phyloP scores from a whole-genome alignment of 257 asterid genomes.

The Nicotiana sylvestris region DNA sequence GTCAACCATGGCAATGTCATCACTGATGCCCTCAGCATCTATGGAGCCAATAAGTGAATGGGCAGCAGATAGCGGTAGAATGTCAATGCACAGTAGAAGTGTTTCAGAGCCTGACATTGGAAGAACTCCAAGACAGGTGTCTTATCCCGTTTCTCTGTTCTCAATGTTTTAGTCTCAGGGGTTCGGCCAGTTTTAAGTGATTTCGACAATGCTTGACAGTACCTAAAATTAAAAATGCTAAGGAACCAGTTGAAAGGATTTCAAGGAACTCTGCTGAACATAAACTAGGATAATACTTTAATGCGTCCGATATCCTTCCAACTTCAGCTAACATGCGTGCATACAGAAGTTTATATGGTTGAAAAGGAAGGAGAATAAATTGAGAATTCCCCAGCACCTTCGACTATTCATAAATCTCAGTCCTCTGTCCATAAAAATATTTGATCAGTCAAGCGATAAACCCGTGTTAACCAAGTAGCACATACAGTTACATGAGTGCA shows the following conservation, averaged over 20 bases:
- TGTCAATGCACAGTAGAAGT: constrained; percentile 72
- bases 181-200: constrained; percentile 81
- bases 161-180: constrained; percentile 70
- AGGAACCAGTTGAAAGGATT: constrained; percentile 13
- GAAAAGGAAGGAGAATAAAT: constrained; percentile 83
- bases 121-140: constrained; percentile 90
- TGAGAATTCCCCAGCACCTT: constrained; percentile 93
- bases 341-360: constrained; percentile 87
- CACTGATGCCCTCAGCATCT: constrained; percentile 76
- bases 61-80: constrained; percentile 51
- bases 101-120: constrained; percentile 97
- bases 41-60: constrained; percentile 61
- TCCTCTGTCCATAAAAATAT: constrained; percentile 57
- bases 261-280: background rate
- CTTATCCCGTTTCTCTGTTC: constrained; percentile 23
- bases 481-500: background rate
- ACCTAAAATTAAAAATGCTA: constrained; percentile 43
- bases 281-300: constrained; percentile 42
- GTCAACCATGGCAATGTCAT: constrained; percentile 93
- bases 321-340: constrained; percentile 96
- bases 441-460: constrained; percentile 10
- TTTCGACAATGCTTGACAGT: constrained; percentile 81
- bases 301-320: constrained; percentile 86
- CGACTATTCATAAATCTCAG: constrained; percentile 91
- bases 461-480: background rate